Conservation (phyloP, 345 rosid genomes). For the Punica granatum region DNA sequence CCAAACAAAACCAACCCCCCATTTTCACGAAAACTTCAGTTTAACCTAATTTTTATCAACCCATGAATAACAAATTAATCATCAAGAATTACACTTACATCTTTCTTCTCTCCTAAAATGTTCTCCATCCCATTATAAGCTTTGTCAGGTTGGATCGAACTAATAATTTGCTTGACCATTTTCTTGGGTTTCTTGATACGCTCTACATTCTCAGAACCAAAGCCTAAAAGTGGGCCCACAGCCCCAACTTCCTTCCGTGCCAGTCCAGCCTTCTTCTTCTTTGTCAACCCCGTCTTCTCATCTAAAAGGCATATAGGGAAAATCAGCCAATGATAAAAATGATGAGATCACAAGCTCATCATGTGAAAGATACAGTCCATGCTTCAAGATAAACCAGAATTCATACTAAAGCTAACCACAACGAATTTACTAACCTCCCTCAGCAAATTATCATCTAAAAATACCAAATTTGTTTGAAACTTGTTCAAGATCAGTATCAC, state of each 20-base stretch:
- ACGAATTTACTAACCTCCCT: no score
- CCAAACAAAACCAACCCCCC: constrained; percentile 9
- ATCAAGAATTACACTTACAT: constrained; percentile 30
- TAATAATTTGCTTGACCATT: constrained; percentile 27
- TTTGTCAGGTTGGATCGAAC: constrained; percentile 32
- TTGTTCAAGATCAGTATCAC: neutral
- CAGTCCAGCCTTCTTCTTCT: constrained; percentile 62
- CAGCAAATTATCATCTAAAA: no score
- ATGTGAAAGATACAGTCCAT: neutral
- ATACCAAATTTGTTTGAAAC: neutral
- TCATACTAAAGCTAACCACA: no score
- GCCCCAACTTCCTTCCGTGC: constrained; percentile 31
- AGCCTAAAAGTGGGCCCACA: constrained; percentile 30
- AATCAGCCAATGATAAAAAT: neutral
- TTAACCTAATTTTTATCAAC: neutral
- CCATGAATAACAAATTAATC: neutral
- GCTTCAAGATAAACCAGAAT: no score
- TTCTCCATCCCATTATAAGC: constrained; percentile 33
- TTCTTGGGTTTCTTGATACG: constrained; percentile 46
- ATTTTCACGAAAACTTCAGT: neutral
- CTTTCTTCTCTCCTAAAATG: constrained; percentile 38
- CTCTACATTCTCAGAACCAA: constrained; percentile 35
- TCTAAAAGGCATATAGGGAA: constrained; percentile 30
- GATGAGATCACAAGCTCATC: neutral
- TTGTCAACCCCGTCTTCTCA: constrained; percentile 53